Percentiles rank a stretch among this genome's conserved stretches.
phyloP scores from a whole-genome alignment of 306 rosid genomes.

The Bauhinia variegata region DNA sequence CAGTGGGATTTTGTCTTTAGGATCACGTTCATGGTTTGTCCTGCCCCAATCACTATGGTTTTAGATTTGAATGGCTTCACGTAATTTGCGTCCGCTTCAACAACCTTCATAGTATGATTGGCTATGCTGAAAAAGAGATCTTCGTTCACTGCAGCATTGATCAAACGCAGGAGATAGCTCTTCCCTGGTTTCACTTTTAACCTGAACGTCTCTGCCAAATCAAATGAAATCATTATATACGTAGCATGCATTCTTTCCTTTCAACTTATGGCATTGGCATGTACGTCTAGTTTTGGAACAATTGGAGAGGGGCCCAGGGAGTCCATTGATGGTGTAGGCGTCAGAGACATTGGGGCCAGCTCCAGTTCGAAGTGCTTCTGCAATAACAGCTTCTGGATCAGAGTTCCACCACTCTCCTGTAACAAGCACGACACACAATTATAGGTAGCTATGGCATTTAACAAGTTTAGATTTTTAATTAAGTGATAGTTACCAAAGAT shows the following conservation, averaged over 20 bases:
- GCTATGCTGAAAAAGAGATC: constrained; percentile 82
- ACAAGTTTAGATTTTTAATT: too few species aligned
- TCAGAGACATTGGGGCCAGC: constrained; percentile 75
- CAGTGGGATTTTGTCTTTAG: constrained; percentile 46
- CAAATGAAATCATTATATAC: too few species aligned
- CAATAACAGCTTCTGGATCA: constrained; percentile 63
- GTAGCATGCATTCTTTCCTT: too few species aligned
- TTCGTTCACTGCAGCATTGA: constrained; percentile 81
- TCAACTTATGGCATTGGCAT: background rate
- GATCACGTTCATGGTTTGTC: constrained; percentile 71
- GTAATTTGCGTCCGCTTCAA: constrained; percentile 75
- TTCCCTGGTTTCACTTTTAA: constrained; percentile 73
- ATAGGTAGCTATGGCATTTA: background rate
- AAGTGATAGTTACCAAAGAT: constrained; percentile 70
- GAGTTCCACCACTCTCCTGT: constrained; percentile 84
- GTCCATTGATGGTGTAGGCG: constrained; percentile 73
- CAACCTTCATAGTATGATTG: constrained; percentile 58
- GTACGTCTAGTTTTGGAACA: constrained; percentile 62
- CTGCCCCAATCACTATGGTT: constrained; percentile 53
- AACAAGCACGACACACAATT: too few species aligned
- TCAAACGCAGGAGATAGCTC: constrained; percentile 68
- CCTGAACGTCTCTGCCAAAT: constrained; percentile 56
- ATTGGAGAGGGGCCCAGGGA: constrained; percentile 74
- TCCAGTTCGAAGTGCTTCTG: constrained; percentile 68
- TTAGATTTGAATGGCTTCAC: constrained; percentile 60